A percentile compares a stretch with the other conserved stretches of the same genome.
Conservation (phyloP, 164 flowering plant species). For the Umbilicus rupestris region DNA sequence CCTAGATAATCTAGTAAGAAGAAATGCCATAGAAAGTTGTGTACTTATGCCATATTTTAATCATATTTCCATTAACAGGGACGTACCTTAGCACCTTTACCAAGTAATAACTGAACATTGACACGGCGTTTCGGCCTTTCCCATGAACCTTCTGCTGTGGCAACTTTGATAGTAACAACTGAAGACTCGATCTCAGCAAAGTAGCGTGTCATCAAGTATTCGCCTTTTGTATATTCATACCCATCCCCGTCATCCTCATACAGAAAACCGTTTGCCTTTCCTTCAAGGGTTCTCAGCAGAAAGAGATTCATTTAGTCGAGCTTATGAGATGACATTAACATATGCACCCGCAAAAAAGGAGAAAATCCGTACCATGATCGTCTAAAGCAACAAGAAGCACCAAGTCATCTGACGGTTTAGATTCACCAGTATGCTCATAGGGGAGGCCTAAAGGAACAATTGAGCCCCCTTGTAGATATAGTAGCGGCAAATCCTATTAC, state of each 20-base stretch:
- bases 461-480: constrained; percentile 79
- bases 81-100: constrained; percentile 70
- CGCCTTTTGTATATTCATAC: constrained; percentile 58
- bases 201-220: constrained; percentile 66
- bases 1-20: constrained; percentile 24
- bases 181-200: constrained; percentile 60
- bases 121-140: constrained; percentile 68
- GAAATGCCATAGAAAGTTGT: not conserved
- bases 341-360: not conserved
- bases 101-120: constrained; percentile 67
- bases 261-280: constrained; percentile 78
- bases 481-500: constrained; percentile 73
- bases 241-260: constrained; percentile 98
- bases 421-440: constrained; percentile 70
- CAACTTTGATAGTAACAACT: constrained; percentile 53
- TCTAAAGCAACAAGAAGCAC: constrained; percentile 68
- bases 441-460: constrained; percentile 71
- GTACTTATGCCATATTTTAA: not conserved
- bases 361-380: constrained; percentile 45
- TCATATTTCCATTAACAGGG: not conserved
- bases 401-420: constrained; percentile 57
- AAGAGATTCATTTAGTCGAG: not conserved
- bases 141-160: constrained; percentile 75
- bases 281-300: constrained; percentile 25
- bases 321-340: not conserved